Conservation (phyloP, 495 filamentous ascomycete species). For the Aspergillus sclerotiicarbonarius region DNA sequence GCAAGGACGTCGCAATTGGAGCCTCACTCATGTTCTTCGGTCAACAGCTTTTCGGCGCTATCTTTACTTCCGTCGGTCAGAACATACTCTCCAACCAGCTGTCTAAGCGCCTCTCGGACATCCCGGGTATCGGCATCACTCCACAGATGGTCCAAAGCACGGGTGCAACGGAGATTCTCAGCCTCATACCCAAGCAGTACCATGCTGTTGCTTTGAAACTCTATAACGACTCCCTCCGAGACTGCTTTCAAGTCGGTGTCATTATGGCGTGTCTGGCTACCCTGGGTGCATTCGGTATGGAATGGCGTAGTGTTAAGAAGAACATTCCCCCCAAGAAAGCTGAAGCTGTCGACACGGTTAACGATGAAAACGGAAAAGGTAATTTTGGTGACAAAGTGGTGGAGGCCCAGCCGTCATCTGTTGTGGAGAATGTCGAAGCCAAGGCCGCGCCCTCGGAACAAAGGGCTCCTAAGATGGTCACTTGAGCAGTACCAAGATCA, state of each 20-base stretch:
- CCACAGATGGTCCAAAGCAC: conserved; percentile 20
- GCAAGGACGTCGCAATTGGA: conserved; percentile 35
- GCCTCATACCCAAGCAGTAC: conserved; percentile 20
- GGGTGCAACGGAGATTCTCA: conserved; percentile 28
- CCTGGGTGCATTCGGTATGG: conserved; percentile 31
- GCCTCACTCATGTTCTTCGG: conserved; percentile 38
- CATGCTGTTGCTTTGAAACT: conserved; percentile 22
- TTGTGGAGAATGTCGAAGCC: no score
- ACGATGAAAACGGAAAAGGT: no score
- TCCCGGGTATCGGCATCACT: conserved; percentile 19
- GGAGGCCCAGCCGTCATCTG: no score
- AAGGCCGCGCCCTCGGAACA: no score
- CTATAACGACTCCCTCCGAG: conserved; percentile 31
- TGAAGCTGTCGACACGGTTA: no score
- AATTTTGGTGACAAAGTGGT: no score
- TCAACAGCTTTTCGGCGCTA: conserved; percentile 38
- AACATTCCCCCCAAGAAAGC: no score
- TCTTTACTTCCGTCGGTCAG: conserved; percentile 37
- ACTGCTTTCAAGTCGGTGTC: conserved; percentile 31
- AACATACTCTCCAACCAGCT: conserved; percentile 32
- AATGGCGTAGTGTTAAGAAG: conserved; percentile 41
- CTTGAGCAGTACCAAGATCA: no score
- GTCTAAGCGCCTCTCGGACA: conserved; percentile 14
- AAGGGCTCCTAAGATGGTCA: no score
- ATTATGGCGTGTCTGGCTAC: conserved; percentile 29